Evolutionary conservation across 2,329 filamentous ascomycete genomes (phyloP).

Genomic region (Amauroascus verrucosus): DNA sequence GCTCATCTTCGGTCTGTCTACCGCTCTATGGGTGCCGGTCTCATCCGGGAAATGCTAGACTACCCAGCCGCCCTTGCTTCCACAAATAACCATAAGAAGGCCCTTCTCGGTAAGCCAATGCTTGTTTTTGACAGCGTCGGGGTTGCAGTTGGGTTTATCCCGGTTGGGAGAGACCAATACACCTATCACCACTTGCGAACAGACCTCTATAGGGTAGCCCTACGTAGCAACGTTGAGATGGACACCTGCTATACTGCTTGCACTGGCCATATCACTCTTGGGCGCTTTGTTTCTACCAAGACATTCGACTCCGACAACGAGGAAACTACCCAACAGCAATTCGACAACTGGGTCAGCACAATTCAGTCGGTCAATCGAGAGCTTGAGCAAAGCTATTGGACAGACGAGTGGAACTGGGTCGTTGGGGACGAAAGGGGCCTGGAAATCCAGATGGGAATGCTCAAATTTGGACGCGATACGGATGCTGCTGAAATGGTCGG

Average conservation of each 20-base stretch:
- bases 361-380: constrained; percentile 10
- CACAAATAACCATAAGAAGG: neutral
- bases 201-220: constrained; percentile 9
- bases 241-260: constrained; percentile 14
- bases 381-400: neutral
- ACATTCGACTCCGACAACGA: constrained; percentile 4
- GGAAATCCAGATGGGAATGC: constrained; percentile 13
- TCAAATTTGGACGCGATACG: constrained; percentile 10
- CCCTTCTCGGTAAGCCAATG: constrained; percentile 11
- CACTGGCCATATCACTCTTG: constrained; percentile 12
- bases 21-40: neutral
- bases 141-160: constrained; percentile 10
- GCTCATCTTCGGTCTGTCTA: constrained; percentile 9
- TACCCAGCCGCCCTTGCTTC: constrained; percentile 4
- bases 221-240: constrained; percentile 5
- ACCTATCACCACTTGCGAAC: constrained; percentile 12
- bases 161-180: neutral
- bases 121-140: constrained; percentile 10
- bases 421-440: constrained; percentile 10
- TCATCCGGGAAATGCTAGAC: constrained; percentile 9
- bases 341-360: constrained; percentile 2
- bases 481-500: constrained; percentile 9
- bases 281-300: constrained; percentile 8
- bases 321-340: neutral
- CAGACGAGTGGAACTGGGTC: constrained; percentile 10